Evolutionary conservation across 2,329 filamentous ascomycete species (phyloP).

Genomic region (Botrytis fabae): DNA sequence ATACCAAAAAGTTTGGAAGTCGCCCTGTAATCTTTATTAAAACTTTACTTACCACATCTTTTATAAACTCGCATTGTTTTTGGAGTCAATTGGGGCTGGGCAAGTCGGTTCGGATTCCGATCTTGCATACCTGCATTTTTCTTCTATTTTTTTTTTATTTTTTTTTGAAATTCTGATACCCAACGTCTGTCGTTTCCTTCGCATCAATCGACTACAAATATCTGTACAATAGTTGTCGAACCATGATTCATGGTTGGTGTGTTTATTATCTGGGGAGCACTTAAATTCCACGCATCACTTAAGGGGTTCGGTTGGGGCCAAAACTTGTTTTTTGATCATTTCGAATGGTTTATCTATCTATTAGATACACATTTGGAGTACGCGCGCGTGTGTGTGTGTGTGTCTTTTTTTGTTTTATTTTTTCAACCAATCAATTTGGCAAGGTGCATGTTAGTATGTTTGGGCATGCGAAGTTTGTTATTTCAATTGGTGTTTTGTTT

Average conservation of each 20-base stretch:
- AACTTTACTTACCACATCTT: not conserved
- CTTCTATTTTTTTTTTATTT: not conserved
- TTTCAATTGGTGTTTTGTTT: slow-evolving; percentile 4
- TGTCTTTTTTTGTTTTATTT: not conserved
- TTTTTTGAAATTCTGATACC: slow-evolving; percentile 20
- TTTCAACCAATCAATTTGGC: not conserved
- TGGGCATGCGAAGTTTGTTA: not conserved
- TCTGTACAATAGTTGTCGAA: slow-evolving; percentile 17
- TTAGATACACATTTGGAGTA: not conserved
- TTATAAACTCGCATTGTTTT: slow-evolving; percentile 20
- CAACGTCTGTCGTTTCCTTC: slow-evolving; percentile 20
- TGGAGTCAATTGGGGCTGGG: slow-evolving; percentile 15
- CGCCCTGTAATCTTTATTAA: slow-evolving; percentile 3
- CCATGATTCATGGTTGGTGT: slow-evolving; percentile 15
- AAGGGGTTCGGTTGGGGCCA: slow-evolving; percentile 3
- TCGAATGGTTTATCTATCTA: not conserved
- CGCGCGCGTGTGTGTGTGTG: too few relatives aligned
- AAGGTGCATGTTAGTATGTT: not conserved
- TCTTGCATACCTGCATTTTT: slow-evolving; percentile 21
- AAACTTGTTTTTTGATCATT: slow-evolving; percentile 10
- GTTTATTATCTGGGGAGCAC: slow-evolving; percentile 3
- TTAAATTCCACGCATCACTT: slow-evolving; percentile 6
- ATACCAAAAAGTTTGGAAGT: not conserved
- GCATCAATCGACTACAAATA: slow-evolving; percentile 14
- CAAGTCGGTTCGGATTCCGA: slow-evolving; percentile 5